Conservation (phyloP, 208 protist genomes). For the Naegleria lovaniensis region DNA sequence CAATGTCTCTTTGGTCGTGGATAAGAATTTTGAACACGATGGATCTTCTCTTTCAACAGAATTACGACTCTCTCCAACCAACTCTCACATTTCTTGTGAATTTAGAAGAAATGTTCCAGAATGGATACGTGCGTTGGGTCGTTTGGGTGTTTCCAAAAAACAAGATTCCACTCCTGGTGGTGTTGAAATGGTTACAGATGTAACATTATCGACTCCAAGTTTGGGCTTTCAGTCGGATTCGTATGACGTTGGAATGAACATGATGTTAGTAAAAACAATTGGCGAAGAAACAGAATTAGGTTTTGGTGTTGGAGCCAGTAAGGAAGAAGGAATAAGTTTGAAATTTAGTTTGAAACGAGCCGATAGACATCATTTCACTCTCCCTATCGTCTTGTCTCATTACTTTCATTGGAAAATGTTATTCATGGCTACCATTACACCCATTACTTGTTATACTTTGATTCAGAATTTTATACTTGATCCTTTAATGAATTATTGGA, state of each 20-base stretch:
- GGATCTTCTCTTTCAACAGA: neutral
- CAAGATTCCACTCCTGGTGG: neutral
- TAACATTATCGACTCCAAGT: neutral
- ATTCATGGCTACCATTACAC: neutral
- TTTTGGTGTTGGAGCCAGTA: conserved; percentile 6
- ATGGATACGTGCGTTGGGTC: neutral
- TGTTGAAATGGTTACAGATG: neutral
- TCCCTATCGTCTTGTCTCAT: neutral
- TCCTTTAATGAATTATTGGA: neutral
- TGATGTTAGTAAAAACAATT: neutral
- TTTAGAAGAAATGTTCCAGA: neutral
- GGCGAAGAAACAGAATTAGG: neutral
- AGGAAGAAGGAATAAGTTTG: neutral
- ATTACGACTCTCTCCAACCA: neutral
- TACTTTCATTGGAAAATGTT: neutral
- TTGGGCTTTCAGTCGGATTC: too few species aligned
- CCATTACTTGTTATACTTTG: neutral
- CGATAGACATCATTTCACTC: neutral
- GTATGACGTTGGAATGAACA: neutral
- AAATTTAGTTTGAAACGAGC: neutral
- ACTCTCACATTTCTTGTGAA: neutral
- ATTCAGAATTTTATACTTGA: neutral
- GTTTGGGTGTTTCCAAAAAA: neutral
- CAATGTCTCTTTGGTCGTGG: neutral
- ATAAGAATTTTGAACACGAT: neutral